Base-by-base conservation (phyloP, 2,329 filamentous ascomycete species). In the Huntiella abstrusa region DNA sequence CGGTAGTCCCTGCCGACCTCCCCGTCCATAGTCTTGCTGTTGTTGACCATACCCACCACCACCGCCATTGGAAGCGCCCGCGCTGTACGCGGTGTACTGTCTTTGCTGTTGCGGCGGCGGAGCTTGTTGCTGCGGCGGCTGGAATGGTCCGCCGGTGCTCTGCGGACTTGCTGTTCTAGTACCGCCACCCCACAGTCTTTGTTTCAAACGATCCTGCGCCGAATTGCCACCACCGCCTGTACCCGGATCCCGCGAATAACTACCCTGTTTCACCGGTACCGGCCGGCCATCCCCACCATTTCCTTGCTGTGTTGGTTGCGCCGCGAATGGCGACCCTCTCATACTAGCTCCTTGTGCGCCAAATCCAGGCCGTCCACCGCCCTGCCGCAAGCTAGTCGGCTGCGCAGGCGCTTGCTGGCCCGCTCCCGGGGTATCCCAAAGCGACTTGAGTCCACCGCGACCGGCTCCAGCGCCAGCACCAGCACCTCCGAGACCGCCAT, bases 161-260 rank as follows among this genome's bases (percentile, higher is more conserved):
- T 64, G 63, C 6, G 75, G 73, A 52, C 75, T 79, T 41, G 66
- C 65, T 38, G 71, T 72, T 53, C 71, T 68, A 16, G 72, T 62
- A 4, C 68, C 68, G 28, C 73, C 71, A n/a, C 75, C 76, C 69
- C 85, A 85, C 40, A 94, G 64, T 51, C 83, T 68, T 55, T 86
- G 83, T 57, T 85, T 83, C 54, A 95, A 65, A 54, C 83, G 70
- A 55, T 93, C 83, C 63, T 92, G 83, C 43, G 85, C 85, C 15
- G 77, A 75, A 33, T 62, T 54, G 33, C 49, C 56, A 52, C 55
- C 52, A 85, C 62, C 33, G 80, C 76, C 45, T 80, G 63, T 37
- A 71, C 67, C 51, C 19, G 51, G 35, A 39, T 49, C 39, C 12
- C 44, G 17, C 33, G 41, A 11, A 28, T 43, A 49, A 22, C 43